Conservation (phyloP, 2,329 filamentous ascomycete genomes). For the Eutypa lata region DNA sequence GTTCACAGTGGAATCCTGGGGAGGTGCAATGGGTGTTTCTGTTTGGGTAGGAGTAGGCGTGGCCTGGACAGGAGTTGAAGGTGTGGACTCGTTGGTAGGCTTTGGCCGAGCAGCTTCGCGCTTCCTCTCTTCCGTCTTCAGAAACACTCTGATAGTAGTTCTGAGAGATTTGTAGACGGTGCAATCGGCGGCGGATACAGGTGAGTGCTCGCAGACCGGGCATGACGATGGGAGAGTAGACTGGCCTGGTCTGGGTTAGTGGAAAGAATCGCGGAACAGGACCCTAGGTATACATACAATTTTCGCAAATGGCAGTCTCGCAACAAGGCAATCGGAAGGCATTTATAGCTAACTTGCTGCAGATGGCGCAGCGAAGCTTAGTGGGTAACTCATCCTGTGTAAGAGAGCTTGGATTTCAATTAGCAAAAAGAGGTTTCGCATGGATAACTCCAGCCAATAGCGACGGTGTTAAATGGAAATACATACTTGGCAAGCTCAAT, state of each 20-base stretch:
- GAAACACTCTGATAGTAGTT: slow-evolving; percentile 85
- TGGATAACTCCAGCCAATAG: neutral
- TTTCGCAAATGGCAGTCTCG: slow-evolving; percentile 89
- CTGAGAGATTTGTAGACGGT: slow-evolving; percentile 87
- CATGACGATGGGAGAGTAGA: slow-evolving; percentile 73
- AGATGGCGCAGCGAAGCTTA: slow-evolving; percentile 91
- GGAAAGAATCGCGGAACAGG: slow-evolving; percentile 3
- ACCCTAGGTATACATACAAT: slow-evolving; percentile 57
- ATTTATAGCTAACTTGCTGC: slow-evolving; percentile 86
- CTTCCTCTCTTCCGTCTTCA: slow-evolving; percentile 90
- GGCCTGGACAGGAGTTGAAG: slow-evolving; percentile 40
- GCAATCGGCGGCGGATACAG: slow-evolving; percentile 81
- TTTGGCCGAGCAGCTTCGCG: slow-evolving; percentile 62
- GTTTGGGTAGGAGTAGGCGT: slow-evolving; percentile 31
- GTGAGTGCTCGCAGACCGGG: slow-evolving; percentile 89
- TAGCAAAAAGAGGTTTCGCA: slow-evolving; percentile 4
- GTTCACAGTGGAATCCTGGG: slow-evolving; percentile 8
- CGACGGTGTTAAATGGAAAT: neutral
- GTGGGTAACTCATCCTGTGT: slow-evolving; percentile 85
- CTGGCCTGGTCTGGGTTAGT: slow-evolving; percentile 59
- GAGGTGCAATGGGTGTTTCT: slow-evolving; percentile 18
- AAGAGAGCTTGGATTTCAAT: slow-evolving; percentile 58
- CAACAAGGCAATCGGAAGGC: slow-evolving; percentile 91
- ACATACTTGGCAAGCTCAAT: slow-evolving; percentile 57
- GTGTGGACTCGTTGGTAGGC: slow-evolving; percentile 33